These are phyloP conservation scores for Physcomitrium patens DNA, from an alignment of 225 moss, liverwort and hornwort species.

Conservation along the genomic window DNA sequence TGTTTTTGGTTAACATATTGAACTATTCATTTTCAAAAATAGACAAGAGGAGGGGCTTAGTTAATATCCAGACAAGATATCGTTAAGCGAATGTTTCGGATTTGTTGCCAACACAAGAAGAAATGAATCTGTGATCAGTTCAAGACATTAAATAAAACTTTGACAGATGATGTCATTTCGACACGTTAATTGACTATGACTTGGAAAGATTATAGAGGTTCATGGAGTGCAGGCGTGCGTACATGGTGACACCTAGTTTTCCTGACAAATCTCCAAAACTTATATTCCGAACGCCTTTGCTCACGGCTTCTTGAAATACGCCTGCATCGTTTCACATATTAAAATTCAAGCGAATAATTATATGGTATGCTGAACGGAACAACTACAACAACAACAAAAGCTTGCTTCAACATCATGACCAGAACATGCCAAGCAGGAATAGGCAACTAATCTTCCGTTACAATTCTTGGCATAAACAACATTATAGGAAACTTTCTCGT, in stretches of 20 bases:
- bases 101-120: neutral
- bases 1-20: neutral
- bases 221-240: slow-evolving; percentile 15
- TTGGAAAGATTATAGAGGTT: neutral
- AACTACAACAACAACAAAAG: neutral
- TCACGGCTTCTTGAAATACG: slow-evolving; percentile 84
- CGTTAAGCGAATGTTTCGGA: neutral
- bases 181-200: neutral
- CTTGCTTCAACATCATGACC: neutral
- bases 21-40: neutral
- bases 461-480: neutral
- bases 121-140: neutral
- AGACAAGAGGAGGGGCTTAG: neutral
- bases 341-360: slow-evolving; percentile 3
- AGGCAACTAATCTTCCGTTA: neutral
- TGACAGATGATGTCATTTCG: neutral
- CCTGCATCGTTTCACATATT: slow-evolving; percentile 40
- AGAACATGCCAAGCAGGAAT: neutral
- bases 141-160: neutral
- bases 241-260: slow-evolving; percentile 82
- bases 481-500: too few relatives aligned
- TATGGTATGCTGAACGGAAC: neutral
- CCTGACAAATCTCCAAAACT: slow-evolving; percentile 86
- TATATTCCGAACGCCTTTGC: slow-evolving; percentile 84
- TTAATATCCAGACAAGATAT: neutral